Evolutionary conservation across 805 yeast genomes (phyloP).

Genomic region (Candida insectorum): DNA sequence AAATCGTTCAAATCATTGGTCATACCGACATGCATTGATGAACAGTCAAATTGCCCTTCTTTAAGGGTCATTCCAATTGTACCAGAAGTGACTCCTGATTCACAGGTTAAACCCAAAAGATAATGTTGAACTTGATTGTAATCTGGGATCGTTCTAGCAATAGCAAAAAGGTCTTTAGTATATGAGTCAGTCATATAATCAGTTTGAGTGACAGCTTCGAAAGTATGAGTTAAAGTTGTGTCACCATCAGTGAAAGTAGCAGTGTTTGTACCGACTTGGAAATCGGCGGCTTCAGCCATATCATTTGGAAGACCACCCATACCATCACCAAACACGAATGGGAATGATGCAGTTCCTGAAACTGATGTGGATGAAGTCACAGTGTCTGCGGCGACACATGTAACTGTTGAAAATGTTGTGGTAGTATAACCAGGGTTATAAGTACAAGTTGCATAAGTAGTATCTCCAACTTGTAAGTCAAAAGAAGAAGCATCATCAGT

Average conservation of each 20-base stretch:
- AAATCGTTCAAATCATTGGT: constrained; percentile 20
- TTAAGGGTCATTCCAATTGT: constrained; percentile 16
- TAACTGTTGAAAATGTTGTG: constrained; percentile 14
- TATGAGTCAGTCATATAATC: constrained; percentile 1
- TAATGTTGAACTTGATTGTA: constrained; percentile 10
- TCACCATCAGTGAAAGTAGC: constrained; percentile 16
- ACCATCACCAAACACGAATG: constrained; percentile 21
- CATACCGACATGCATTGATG: constrained; percentile 15
- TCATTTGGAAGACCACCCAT: constrained; percentile 13
- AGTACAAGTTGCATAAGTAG: constrained; percentile 20
- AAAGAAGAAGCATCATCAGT: constrained; percentile 12
- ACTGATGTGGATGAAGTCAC: constrained; percentile 13
- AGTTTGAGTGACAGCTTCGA: constrained; percentile 8
- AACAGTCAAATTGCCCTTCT: constrained; percentile 18
- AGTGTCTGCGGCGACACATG: constrained; percentile 15
- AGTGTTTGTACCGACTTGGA: constrained; percentile 18
- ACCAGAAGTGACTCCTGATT: constrained; percentile 20
- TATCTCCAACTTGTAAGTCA: constrained; percentile 11
- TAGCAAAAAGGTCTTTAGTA: neutral
- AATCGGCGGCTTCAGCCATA: constrained; percentile 15
- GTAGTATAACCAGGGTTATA: constrained; percentile 14
- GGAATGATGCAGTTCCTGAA: constrained; percentile 18
- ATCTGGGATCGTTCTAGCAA: constrained; percentile 12
- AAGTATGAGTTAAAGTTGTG: constrained; percentile 10
- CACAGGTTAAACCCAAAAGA: constrained; percentile 15